Evolutionary conservation across 176 grass and related monocot genomes (phyloP).

Genomic region (Triticum dicoccoides): DNA sequence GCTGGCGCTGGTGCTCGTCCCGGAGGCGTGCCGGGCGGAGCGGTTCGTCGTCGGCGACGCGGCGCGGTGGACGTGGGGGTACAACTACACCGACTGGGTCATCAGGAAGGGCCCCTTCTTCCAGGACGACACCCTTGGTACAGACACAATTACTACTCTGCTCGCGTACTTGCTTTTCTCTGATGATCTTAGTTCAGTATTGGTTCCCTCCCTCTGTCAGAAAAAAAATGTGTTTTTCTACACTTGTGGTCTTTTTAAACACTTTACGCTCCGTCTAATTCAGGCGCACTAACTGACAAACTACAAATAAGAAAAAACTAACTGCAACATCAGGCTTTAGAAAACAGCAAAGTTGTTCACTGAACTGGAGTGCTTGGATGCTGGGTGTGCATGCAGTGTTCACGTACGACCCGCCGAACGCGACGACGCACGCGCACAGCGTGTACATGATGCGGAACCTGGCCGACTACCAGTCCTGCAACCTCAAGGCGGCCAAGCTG

Average conservation of each 20-base stretch:
- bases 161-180: not conserved
- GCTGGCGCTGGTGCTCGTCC: constrained; percentile 16
- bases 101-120: constrained; percentile 75
- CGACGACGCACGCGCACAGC: constrained; percentile 67
- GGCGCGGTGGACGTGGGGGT: constrained; percentile 81
- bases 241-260: too few relatives aligned
- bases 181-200: too few relatives aligned
- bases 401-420: constrained; percentile 87
- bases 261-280: too few relatives aligned
- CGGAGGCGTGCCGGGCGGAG: constrained; percentile 28
- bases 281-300: too few relatives aligned
- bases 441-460: constrained; percentile 74
- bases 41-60: constrained; percentile 75
- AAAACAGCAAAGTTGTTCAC: too few relatives aligned
- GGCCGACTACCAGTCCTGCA: constrained; percentile 59
- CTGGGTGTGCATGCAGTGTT: constrained; percentile 52
- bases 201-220: too few relatives aligned
- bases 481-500: constrained; percentile 71
- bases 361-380: too few relatives aligned
- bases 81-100: constrained; percentile 95
- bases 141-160: not conserved
- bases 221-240: too few relatives aligned
- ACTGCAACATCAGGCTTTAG: too few relatives aligned
- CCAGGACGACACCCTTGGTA: constrained; percentile 67
- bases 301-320: too few relatives aligned